These are phyloP conservation scores for Exsudoporus frostii DNA, from an alignment of 768 basidiomycete genomes.

Conservation along the genomic window DNA sequence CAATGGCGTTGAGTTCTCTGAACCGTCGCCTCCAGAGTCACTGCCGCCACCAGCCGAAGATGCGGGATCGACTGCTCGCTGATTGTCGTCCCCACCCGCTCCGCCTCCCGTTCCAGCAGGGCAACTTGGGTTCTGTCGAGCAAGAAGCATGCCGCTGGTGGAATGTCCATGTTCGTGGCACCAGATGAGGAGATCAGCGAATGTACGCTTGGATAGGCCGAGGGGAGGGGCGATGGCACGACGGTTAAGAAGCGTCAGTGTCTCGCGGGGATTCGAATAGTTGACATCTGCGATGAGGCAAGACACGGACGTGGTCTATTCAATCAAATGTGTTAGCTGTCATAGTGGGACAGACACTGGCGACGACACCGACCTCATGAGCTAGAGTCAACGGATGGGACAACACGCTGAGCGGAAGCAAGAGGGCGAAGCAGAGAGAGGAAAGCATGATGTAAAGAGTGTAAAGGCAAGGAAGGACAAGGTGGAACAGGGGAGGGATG, in stretches of 20 bases:
- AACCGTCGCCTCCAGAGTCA: background rate
- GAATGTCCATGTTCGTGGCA: conserved; percentile 20
- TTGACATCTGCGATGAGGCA: conserved; percentile 29
- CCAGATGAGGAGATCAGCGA: conserved; percentile 29
- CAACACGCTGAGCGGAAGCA: conserved; percentile 17
- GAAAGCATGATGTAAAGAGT: conserved; percentile 24
- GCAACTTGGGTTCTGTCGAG: conserved; percentile 24
- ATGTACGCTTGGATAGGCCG: conserved; percentile 22
- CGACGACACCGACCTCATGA: conserved; percentile 5
- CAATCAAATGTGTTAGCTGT: background rate
- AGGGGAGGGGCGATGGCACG: conserved; percentile 18
- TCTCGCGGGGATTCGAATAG: conserved; percentile 22
- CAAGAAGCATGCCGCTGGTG: conserved; percentile 13
- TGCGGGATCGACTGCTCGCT: background rate
- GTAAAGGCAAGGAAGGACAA: background rate
- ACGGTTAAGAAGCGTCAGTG: conserved; percentile 23
- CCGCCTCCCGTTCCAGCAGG: background rate
- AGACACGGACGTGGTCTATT: conserved; percentile 11
- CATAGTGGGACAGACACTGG: too few relatives aligned
- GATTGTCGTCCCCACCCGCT: background rate
- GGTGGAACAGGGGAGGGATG: background rate
- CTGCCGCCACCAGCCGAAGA: background rate
- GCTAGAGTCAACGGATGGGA: conserved; percentile 17
- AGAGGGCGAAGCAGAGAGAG: conserved; percentile 13
- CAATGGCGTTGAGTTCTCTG: background rate